A percentile compares a stretch with the other conserved stretches of the same genome.
These are phyloP conservation scores for Gossypium stocksii DNA, from an alignment of 345 rosid species.

Conservation along the genomic window DNA sequence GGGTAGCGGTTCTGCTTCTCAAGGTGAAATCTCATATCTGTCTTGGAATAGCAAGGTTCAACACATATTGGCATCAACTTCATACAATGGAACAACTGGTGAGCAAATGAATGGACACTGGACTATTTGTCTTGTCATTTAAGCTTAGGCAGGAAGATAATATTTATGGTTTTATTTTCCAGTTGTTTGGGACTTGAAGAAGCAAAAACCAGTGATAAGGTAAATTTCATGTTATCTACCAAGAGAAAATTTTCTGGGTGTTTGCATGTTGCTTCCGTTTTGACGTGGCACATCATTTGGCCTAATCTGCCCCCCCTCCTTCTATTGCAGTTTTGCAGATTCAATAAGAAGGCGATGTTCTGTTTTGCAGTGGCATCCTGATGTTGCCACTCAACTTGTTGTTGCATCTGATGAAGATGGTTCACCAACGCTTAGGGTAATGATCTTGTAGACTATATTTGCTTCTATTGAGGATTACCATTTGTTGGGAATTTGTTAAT, in stretches of 20 bases:
- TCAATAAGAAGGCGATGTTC: constrained; percentile 88
- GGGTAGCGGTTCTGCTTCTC: constrained; percentile 92
- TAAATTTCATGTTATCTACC: constrained; percentile 30
- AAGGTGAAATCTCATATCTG: constrained; percentile 92
- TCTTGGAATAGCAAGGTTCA: constrained; percentile 98
- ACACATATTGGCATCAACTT: constrained; percentile 91
- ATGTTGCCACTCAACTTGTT: constrained; percentile 92
- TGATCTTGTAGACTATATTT: not conserved
- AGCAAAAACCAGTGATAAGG: constrained; percentile 95
- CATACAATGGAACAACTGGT: constrained; percentile 94
- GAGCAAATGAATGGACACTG: constrained; percentile 28
- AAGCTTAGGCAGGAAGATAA: not conserved
- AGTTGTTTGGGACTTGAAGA: constrained; percentile 99
- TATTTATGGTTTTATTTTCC: constrained; percentile 24
- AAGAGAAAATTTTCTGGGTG: not conserved
- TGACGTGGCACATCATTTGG: not conserved
- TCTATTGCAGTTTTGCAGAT: constrained; percentile 72
- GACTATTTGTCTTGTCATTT: constrained; percentile 1
- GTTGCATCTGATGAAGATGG: constrained; percentile 96
- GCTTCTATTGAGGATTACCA: constrained; percentile 1
- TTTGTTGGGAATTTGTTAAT: not conserved
- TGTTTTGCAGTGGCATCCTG: constrained; percentile 99
- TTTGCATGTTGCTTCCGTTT: not conserved
- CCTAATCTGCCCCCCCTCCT: constrained; percentile 14
- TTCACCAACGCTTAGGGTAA: constrained; percentile 80